These are phyloP conservation scores for Oryza officinalis DNA, from an alignment of 176 grass and related monocot species.

Conservation along the genomic window DNA sequence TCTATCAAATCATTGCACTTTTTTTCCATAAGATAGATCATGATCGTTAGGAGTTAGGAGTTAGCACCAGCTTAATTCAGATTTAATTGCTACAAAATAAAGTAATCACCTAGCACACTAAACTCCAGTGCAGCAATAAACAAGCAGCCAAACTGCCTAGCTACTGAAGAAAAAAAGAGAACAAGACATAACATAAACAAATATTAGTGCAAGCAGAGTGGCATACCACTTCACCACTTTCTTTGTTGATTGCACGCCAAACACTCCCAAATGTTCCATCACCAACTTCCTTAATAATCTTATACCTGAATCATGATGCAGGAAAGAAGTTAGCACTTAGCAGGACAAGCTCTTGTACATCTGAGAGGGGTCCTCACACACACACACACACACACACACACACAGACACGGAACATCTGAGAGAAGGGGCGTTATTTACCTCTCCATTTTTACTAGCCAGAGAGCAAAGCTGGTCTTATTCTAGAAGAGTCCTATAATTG, in stretches of 20 bases:
- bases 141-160: not conserved
- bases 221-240: slow-evolving; percentile 89
- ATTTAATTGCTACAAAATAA: not conserved
- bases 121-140: not conserved
- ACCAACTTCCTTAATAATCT: slow-evolving; percentile 91
- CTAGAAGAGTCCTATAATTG: slow-evolving; percentile 40
- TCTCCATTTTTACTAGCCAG: slow-evolving; percentile 73
- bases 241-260: slow-evolving; percentile 88
- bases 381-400: not conserved
- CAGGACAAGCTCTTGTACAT: slow-evolving; percentile 12
- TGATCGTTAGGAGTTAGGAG: not conserved
- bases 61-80: not conserved
- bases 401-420: no score
- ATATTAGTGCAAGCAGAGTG: slow-evolving; percentile 23
- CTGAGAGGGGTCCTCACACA: not conserved
- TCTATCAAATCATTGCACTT: not conserved
- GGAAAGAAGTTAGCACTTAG: slow-evolving; percentile 4
- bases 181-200: not conserved
- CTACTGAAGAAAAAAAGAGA: not conserved
- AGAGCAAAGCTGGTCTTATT: slow-evolving; percentile 56
- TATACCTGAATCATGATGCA: slow-evolving; percentile 59
- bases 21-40: not conserved
- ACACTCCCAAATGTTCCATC: slow-evolving; percentile 98
- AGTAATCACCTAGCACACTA: not conserved
- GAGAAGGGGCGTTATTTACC: slow-evolving; percentile 29